Percentiles rank a stretch among this genome's conserved stretches.
These are phyloP conservation scores for Thymus mandschuricus DNA, from an alignment of 257 asterid genomes.

Conservation along the genomic window DNA sequence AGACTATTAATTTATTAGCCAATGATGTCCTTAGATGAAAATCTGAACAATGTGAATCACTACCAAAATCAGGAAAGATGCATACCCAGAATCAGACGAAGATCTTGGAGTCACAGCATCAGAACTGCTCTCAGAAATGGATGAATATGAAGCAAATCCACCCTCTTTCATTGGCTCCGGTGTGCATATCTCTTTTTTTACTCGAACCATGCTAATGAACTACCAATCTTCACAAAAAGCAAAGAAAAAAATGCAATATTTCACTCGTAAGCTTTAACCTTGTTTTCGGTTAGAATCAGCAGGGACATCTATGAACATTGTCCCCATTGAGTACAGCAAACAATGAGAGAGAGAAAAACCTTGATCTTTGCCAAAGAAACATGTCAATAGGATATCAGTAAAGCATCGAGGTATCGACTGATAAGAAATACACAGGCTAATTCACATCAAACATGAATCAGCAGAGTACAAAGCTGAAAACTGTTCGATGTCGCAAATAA, in stretches of 20 bases:
- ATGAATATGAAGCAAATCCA: conserved; percentile 33
- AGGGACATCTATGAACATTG: background rate
- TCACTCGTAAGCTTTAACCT: background rate
- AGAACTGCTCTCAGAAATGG: conserved; percentile 46
- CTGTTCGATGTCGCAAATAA: background rate
- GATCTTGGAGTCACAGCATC: conserved; percentile 46
- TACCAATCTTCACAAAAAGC: conserved; percentile 25
- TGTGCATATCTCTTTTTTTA: conserved; percentile 38
- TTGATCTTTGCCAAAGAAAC: conserved; percentile 6
- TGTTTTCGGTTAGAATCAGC: conserved; percentile 3
- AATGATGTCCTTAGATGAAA: conserved; percentile 14
- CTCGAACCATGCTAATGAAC: conserved; percentile 38
- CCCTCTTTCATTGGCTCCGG: conserved; percentile 39
- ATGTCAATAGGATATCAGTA: conserved; percentile 6
- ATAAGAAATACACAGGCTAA: conserved; percentile 9
- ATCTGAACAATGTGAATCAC: background rate
- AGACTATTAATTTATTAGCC: background rate
- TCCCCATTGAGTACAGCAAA: conserved; percentile 1
- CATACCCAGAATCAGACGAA: conserved; percentile 55
- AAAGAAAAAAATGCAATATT: conserved; percentile 8
- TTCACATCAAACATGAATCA: background rate
- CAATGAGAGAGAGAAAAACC: background rate
- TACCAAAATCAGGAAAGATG: background rate
- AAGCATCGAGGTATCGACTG: background rate
- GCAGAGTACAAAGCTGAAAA: conserved; percentile 20